Evolutionary conservation across 2,329 filamentous ascomycete species (phyloP).

Genomic region (Neoscytalidium dimidiatum): DNA sequence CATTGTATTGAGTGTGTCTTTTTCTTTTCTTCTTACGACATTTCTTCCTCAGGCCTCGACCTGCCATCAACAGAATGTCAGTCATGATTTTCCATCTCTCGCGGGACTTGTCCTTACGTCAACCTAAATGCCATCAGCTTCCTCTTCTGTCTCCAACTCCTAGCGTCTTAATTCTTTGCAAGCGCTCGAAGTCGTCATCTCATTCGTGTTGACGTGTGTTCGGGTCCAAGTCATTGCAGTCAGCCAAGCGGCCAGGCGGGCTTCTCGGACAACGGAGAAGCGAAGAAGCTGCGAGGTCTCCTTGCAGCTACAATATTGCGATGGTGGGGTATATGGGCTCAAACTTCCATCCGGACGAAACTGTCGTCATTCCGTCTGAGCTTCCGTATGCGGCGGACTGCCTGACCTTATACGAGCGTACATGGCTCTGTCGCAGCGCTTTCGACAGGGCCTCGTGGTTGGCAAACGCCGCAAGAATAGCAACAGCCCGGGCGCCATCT

Average conservation of each 20-base stretch:
- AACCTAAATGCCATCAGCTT: not conserved
- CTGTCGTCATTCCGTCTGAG: not conserved
- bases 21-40: no score
- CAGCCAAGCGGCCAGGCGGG: not conserved
- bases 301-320: not conserved
- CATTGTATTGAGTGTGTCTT: no score
- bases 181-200: not conserved
- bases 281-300: not conserved
- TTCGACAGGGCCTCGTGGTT: not conserved
- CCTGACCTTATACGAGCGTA: not conserved
- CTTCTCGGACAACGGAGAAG: not conserved
- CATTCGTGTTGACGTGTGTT: not conserved
- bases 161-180: not conserved
- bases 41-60: no score
- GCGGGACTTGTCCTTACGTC: not conserved
- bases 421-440: no score
- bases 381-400: not conserved
- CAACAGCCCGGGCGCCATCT: not conserved
- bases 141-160: not conserved
- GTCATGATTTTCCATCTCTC: not conserved
- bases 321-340: not conserved
- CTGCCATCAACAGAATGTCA: no score
- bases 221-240: not conserved
- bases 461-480: not conserved
- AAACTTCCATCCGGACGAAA: not conserved